A percentile compares a stretch with the other conserved stretches of the same genome.
phyloP scores from a whole-genome alignment of 1,139 yeast species.

The Barnettozyma hawaiiensis region DNA sequence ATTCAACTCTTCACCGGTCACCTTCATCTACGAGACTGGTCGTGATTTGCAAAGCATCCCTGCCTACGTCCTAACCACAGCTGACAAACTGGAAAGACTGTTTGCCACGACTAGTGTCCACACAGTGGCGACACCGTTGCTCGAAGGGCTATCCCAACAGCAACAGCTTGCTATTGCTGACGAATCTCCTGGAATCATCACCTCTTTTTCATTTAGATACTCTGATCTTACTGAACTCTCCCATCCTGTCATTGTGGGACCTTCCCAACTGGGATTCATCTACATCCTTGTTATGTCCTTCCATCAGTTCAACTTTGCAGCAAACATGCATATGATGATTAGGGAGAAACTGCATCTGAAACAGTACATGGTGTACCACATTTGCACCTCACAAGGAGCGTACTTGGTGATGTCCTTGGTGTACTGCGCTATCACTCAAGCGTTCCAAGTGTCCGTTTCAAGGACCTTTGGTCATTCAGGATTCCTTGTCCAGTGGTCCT shows the following conservation, averaged over 20 bases:
- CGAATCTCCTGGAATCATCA: constrained; percentile 45
- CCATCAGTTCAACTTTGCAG: constrained; percentile 46
- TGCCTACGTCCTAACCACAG: constrained; percentile 32
- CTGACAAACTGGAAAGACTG: constrained; percentile 26
- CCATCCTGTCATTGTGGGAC: constrained; percentile 46
- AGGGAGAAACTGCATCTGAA: constrained; percentile 35
- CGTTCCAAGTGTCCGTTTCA: constrained; percentile 36
- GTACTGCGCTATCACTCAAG: constrained; percentile 38
- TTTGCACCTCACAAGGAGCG: constrained; percentile 38
- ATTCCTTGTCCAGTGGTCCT: constrained; percentile 44
- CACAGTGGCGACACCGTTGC: constrained; percentile 10
- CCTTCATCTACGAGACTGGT: constrained; percentile 39
- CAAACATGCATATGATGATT: constrained; percentile 38
- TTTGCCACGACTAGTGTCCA: constrained; percentile 7
- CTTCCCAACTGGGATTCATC: constrained; percentile 60
- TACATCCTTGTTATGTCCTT: constrained; percentile 57
- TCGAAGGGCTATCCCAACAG: constrained; percentile 31
- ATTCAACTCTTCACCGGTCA: constrained; percentile 21
- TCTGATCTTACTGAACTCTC: constrained; percentile 41
- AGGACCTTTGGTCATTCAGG: constrained; percentile 42
- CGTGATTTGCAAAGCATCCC: constrained; percentile 37
- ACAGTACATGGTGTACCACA: constrained; percentile 38
- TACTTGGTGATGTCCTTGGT: constrained; percentile 40
- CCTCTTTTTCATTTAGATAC: constrained; percentile 25
- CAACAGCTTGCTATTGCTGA: constrained; percentile 56